Evolutionary conservation across 2,329 filamentous ascomycete species (phyloP).

Genomic region (Colletotrichum limetticola): DNA sequence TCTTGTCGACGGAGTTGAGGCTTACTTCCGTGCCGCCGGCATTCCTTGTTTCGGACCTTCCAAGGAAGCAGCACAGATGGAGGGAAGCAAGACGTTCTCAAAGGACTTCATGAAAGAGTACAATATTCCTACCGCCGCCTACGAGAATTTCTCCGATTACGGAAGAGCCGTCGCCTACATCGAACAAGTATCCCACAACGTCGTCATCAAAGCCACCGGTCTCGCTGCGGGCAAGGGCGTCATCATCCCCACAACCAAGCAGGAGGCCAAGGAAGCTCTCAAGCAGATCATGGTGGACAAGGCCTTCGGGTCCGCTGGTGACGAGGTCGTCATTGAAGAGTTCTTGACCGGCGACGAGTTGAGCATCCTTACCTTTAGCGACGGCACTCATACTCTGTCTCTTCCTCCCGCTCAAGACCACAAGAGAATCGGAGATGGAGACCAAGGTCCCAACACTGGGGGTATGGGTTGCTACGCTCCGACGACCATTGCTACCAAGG

Average conservation of each 20-base stretch:
- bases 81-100: constrained; percentile 81
- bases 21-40: constrained; percentile 68
- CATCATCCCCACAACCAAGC: constrained; percentile 50
- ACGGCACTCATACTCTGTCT: constrained; percentile 72
- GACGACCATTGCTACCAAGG: constrained; percentile 63
- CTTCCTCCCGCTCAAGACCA: constrained; percentile 79
- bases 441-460: constrained; percentile 77
- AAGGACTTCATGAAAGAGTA: constrained; percentile 84
- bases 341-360: constrained; percentile 77
- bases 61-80: constrained; percentile 76
- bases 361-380: constrained; percentile 74
- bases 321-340: constrained; percentile 79
- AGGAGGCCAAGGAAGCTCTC: constrained; percentile 72
- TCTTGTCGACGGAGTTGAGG: constrained; percentile 79
- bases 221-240: constrained; percentile 80
- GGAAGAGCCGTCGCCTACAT: constrained; percentile 70
- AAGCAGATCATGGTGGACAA: constrained; percentile 75
- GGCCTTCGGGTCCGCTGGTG: constrained; percentile 73
- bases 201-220: constrained; percentile 81
- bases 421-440: constrained; percentile 76
- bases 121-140: constrained; percentile 78
- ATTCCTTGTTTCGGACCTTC: constrained; percentile 77
- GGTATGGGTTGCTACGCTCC: constrained; percentile 82
- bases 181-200: constrained; percentile 63
- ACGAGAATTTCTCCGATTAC: constrained; percentile 74